Evolutionary conservation across 1,284 basidiomycete genomes (phyloP).

Genomic region (Entoloma clypeatum): DNA sequence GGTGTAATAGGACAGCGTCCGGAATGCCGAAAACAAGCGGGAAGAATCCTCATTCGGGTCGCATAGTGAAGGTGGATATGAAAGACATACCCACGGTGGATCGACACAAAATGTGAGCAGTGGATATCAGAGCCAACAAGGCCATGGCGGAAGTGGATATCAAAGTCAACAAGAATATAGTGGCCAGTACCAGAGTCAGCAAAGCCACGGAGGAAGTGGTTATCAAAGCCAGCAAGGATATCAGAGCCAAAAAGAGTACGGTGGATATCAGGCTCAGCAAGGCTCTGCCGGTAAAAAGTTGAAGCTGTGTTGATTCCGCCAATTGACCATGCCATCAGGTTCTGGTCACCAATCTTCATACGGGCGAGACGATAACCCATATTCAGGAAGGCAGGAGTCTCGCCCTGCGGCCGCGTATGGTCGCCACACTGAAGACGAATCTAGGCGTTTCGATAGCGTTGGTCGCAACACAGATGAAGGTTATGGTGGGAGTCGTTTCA

Average conservation of each 20-base stretch:
- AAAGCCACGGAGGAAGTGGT: conserved; percentile 11
- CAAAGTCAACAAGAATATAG: conserved; percentile 8
- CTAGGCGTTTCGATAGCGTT: conserved; percentile 10
- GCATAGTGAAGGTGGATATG: conserved; percentile 35
- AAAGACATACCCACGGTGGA: conserved; percentile 30
- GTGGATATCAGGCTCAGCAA: too few relatives aligned
- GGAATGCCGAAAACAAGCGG: conserved; percentile 34
- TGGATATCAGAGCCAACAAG: conserved; percentile 7
- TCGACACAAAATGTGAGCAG: conserved; percentile 23
- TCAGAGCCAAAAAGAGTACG: conserved; percentile 10
- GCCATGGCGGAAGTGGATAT: conserved; percentile 5
- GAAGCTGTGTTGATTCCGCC: too few relatives aligned
- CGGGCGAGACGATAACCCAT: conserved; percentile 7
- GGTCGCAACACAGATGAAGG: conserved; percentile 1
- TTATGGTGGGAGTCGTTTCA: conserved; percentile 2
- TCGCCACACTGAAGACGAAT: conserved; percentile 9
- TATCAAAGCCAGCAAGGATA: neutral
- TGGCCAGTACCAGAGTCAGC: conserved; percentile 6
- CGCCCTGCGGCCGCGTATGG: too few relatives aligned
- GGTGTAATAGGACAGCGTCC: conserved; percentile 35
- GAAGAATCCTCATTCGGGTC: conserved; percentile 29
- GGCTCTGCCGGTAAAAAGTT: too few relatives aligned
- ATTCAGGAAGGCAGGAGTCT: too few relatives aligned
- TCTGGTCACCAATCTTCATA: too few relatives aligned
- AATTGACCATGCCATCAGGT: too few relatives aligned